These are phyloP conservation scores for Boletus tomentosulus DNA, from an alignment of 768 basidiomycete species.

Conservation along the genomic window DNA sequence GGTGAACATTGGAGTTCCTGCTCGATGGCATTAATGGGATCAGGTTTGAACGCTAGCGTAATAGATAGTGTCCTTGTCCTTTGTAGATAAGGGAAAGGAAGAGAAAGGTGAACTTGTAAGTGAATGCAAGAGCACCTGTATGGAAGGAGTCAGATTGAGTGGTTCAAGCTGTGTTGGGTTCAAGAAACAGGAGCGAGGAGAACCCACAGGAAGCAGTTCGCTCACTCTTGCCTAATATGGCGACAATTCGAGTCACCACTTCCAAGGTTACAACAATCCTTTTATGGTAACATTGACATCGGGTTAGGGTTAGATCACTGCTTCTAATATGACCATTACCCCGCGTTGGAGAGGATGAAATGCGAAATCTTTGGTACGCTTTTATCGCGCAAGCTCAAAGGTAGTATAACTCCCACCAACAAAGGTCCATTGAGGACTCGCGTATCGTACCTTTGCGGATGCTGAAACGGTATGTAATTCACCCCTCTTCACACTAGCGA, in stretches of 20 bases:
- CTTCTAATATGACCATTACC: no score
- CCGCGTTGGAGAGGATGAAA: no score
- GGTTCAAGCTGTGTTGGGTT: conserved; percentile 16
- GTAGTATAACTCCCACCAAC: no score
- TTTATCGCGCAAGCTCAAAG: no score
- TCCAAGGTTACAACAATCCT: conserved; percentile 2
- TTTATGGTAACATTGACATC: conserved; percentile 9
- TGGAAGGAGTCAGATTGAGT: conserved; percentile 5
- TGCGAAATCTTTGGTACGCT: no score
- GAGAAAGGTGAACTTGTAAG: conserved; percentile 26
- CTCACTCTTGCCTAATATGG: conserved; percentile 10
- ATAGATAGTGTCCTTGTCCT: conserved; percentile 10
- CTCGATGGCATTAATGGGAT: conserved; percentile 30
- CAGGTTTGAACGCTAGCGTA: conserved; percentile 13
- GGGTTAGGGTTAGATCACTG: conserved; percentile 1
- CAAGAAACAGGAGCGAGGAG: conserved; percentile 24
- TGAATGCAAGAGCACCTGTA: conserved; percentile 30
- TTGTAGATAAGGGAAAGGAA: conserved; percentile 16
- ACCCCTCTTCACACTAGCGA: no score
- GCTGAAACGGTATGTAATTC: no score
- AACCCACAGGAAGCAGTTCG: neutral
- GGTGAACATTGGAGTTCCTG: conserved; percentile 21
- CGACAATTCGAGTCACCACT: conserved; percentile 18
- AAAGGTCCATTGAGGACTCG: no score
- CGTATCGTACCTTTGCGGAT: no score